Evolutionary conservation across 306 rosid species (phyloP).

Genomic region (Prinsepia uniflora): DNA sequence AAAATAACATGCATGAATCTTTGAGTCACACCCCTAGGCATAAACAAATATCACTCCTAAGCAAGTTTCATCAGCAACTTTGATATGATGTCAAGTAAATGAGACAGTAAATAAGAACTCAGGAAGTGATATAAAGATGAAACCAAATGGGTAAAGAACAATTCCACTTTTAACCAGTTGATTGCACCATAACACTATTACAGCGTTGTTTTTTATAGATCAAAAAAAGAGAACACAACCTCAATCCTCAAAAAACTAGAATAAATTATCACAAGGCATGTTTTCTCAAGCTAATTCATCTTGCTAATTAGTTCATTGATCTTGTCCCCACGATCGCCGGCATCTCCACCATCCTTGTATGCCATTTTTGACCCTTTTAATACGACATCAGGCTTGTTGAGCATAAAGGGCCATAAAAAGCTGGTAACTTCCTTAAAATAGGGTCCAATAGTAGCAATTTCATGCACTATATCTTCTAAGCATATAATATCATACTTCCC

Average conservation of each 20-base stretch:
- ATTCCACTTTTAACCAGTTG: conserved; percentile 6
- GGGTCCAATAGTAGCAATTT: conserved; percentile 64
- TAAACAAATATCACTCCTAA: no score
- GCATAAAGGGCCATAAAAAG: conserved; percentile 73
- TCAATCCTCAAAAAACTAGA: conserved; percentile 16
- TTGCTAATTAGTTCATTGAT: conserved; percentile 66
- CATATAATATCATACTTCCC: conserved; percentile 65
- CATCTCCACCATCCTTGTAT: conserved; percentile 72
- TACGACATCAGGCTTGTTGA: conserved; percentile 60
- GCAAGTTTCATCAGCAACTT: no score
- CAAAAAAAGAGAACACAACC: not conserved
- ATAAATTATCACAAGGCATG: not conserved
- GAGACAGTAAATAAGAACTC: no score
- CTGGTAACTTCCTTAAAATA: conserved; percentile 68
- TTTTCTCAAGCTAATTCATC: conserved; percentile 54
- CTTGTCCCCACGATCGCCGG: conserved; percentile 71
- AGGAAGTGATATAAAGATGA: no score
- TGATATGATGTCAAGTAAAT: no score
- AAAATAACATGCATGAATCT: no score
- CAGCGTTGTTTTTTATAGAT: not conserved
- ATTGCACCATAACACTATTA: not conserved
- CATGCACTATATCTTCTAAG: conserved; percentile 83
- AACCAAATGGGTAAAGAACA: not conserved
- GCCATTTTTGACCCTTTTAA: conserved; percentile 55
- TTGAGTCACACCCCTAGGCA: no score